Evolutionary conservation across 2,329 filamentous ascomycete species (phyloP).

Genomic region (Albifimbria verrucaria): DNA sequence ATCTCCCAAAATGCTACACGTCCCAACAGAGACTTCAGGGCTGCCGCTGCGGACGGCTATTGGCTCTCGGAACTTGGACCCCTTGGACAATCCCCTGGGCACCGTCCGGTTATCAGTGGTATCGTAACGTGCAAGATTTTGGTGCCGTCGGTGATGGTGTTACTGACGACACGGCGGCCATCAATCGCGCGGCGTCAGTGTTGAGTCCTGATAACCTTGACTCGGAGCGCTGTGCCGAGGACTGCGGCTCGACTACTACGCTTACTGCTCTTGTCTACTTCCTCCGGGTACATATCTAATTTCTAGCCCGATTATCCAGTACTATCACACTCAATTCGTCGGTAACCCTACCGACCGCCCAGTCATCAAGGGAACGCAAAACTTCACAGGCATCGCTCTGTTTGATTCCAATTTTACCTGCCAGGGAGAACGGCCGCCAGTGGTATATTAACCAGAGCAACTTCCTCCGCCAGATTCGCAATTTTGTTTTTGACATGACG

Average conservation of each 20-base stretch:
- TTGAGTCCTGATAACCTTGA: constrained; percentile 38
- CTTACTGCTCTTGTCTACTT: constrained; percentile 68
- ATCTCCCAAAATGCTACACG: neutral
- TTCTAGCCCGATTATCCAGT: constrained; percentile 57
- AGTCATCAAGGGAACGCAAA: constrained; percentile 46
- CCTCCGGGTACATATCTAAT: constrained; percentile 61
- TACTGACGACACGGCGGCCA: constrained; percentile 21
- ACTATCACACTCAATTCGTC: constrained; percentile 74
- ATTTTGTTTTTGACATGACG: constrained; percentile 55
- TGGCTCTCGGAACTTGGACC: constrained; percentile 3
- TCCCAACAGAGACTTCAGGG: neutral
- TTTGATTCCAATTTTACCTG: constrained; percentile 63
- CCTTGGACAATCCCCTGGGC: constrained; percentile 1
- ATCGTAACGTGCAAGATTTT: constrained; percentile 50
- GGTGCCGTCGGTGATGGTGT: constrained; percentile 44
- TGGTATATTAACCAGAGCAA: constrained; percentile 64
- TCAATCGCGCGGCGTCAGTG: constrained; percentile 66
- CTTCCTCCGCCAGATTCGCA: constrained; percentile 58
- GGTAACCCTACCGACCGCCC: constrained; percentile 60
- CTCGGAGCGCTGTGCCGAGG: constrained; percentile 59
- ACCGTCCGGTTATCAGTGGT: constrained; percentile 46
- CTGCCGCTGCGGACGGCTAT: neutral
- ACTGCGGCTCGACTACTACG: constrained; percentile 64
- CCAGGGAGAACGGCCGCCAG: constrained; percentile 59
- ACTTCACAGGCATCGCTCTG: constrained; percentile 65